These are phyloP conservation scores for Chenopodium berlandieri DNA, from an alignment of 148 eudicot genomes.

Conservation along the genomic window DNA sequence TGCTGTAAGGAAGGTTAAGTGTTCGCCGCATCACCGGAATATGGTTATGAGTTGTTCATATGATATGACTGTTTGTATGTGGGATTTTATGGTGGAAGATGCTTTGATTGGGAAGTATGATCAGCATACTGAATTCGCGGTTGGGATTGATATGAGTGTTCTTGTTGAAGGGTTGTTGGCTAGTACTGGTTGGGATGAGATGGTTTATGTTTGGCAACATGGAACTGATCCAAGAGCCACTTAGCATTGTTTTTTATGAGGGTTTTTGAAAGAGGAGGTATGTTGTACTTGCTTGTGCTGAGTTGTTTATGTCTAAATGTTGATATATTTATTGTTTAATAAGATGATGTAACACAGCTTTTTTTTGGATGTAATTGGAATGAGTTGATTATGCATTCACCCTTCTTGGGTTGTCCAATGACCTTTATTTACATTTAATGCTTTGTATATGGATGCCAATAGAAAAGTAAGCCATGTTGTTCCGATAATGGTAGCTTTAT, in stretches of 20 bases:
- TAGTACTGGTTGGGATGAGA: constrained; percentile 98
- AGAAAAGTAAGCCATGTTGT: background rate
- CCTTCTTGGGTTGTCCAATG: background rate
- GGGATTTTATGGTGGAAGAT: constrained; percentile 96
- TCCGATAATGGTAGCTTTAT: background rate
- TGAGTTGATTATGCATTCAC: background rate
- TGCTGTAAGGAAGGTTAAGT: constrained; percentile 88
- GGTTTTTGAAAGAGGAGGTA: background rate
- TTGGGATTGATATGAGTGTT: constrained; percentile 97
- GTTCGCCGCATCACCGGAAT: constrained; percentile 78
- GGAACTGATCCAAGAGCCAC: constrained; percentile 85
- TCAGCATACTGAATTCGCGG: constrained; percentile 94
- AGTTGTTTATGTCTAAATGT: background rate
- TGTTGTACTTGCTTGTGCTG: constrained; percentile 10
- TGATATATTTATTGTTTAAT: background rate
- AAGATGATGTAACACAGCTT: constrained; percentile 8
- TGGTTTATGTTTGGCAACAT: constrained; percentile 90
- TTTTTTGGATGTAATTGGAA: background rate
- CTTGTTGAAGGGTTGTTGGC: constrained; percentile 94
- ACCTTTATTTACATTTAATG: background rate
- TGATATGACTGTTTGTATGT: constrained; percentile 88
- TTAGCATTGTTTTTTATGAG: background rate
- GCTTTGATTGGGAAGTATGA: constrained; percentile 80
- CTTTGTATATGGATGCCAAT: background rate
- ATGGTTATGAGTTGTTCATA: constrained; percentile 78